Conservation (phyloP, 2,329 filamentous ascomycete species). For the Akanthomyces muscarius region DNA sequence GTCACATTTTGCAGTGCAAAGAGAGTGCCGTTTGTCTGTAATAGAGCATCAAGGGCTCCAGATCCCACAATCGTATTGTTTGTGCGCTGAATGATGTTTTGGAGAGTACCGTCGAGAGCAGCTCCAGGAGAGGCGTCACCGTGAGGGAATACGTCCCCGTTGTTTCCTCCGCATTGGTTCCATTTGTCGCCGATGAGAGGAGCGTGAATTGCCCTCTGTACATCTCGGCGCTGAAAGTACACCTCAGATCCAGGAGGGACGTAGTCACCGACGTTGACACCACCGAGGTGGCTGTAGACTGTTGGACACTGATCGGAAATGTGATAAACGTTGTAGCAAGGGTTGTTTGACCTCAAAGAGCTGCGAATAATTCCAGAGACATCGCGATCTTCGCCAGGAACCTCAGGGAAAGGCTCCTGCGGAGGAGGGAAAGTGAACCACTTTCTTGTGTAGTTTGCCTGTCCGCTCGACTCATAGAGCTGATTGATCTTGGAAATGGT, state of each 20-base stretch:
- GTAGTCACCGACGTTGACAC: conserved; percentile 5
- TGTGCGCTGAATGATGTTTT: conserved; percentile 21
- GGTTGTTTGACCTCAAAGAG: conserved; percentile 54
- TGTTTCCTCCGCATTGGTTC: conserved; percentile 24
- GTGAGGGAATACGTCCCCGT: conserved; percentile 17
- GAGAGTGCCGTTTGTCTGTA: conserved; percentile 60
- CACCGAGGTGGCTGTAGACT: conserved; percentile 61
- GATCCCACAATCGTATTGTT: conserved; percentile 22
- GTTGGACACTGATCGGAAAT: conserved; percentile 68
- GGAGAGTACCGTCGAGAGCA: conserved; percentile 16
- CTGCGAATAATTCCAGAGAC: conserved; percentile 54
- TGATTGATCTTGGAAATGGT: conserved; percentile 50
- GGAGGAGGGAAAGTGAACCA: conserved; percentile 67
- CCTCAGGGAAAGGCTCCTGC: conserved; percentile 49
- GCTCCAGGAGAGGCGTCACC: conserved; percentile 18
- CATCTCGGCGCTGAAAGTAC: conserved; percentile 68
- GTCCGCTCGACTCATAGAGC: conserved; percentile 56
- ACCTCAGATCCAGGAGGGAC: conserved; percentile 57
- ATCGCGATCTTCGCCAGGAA: conserved; percentile 50
- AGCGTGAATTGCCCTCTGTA: conserved; percentile 65
- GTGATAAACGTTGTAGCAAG: conserved; percentile 76
- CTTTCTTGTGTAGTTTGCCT: conserved; percentile 53
- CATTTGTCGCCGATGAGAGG: conserved; percentile 48
- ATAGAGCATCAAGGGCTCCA: conserved; percentile 45
- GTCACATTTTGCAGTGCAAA: conserved; percentile 69